These are phyloP conservation scores for Colletotrichum spinosum DNA, from an alignment of 2,329 filamentous ascomycete species.

Conservation along the genomic window DNA sequence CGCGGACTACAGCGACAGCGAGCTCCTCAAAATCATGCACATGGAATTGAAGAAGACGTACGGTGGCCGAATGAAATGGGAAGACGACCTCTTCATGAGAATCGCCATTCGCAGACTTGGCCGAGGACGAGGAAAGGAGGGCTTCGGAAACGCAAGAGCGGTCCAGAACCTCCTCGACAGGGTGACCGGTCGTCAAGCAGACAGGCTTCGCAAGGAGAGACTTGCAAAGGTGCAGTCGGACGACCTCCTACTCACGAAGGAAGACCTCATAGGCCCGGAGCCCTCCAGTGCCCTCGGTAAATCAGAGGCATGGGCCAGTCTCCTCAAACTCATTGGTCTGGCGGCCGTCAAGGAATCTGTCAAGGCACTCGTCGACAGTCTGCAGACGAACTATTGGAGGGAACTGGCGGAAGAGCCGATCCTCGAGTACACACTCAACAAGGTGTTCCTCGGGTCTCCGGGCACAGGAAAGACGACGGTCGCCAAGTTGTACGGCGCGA, in stretches of 20 bases:
- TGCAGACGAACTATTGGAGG: conserved; percentile 73
- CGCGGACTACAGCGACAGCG: conserved; percentile 73
- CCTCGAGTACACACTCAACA: conserved; percentile 73
- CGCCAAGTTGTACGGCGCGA: conserved; percentile 77
- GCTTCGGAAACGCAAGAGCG: conserved; percentile 79
- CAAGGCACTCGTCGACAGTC: conserved; percentile 66
- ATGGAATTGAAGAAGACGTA: conserved; percentile 67
- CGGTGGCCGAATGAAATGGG: conserved; percentile 65
- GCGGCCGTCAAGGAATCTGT: conserved; percentile 72
- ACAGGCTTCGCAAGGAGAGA: conserved; percentile 63
- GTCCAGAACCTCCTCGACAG: conserved; percentile 70
- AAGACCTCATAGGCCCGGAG: conserved; percentile 79
- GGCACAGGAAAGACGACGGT: conserved; percentile 84
- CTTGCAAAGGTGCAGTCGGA: conserved; percentile 55
- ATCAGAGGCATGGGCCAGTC: conserved; percentile 66
- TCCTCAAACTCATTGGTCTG: conserved; percentile 71
- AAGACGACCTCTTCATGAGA: conserved; percentile 73
- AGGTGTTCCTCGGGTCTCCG: conserved; percentile 77
- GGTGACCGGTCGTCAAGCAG: conserved; percentile 70
- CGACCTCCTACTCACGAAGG: conserved; percentile 70
- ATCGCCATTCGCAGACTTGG: conserved; percentile 73
- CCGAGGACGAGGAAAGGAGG: conserved; percentile 69
- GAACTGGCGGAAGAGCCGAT: conserved; percentile 72
- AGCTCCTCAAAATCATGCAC: conserved; percentile 72
- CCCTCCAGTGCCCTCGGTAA: conserved; percentile 63